phyloP scores from a whole-genome alignment of 1,284 basidiomycete species.

The Pseudozyma tsukubaensis region DNA sequence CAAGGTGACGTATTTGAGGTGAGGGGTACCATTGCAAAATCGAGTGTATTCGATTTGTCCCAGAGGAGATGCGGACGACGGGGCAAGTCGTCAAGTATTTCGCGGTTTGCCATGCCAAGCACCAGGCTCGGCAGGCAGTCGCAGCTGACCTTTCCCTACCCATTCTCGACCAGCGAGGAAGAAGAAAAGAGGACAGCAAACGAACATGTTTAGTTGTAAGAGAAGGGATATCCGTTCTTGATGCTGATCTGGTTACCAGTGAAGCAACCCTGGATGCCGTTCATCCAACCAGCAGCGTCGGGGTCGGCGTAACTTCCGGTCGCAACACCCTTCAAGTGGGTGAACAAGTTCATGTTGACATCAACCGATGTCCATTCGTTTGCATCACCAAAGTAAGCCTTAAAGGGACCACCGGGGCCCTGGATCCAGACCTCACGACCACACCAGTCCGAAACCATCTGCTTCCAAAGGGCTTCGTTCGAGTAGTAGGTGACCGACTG shows the following conservation, averaged over 20 bases:
- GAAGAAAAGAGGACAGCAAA: no score
- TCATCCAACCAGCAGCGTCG: slow-evolving; percentile 39
- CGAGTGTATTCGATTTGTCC: neutral
- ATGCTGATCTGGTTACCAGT: slow-evolving; percentile 32
- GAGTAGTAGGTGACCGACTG: slow-evolving; percentile 46
- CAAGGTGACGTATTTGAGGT: slow-evolving; percentile 11
- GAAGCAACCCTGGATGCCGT: slow-evolving; percentile 46
- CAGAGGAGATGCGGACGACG: neutral
- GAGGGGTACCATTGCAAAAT: no score
- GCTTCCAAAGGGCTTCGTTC: slow-evolving; percentile 34
- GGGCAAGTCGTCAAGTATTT: neutral
- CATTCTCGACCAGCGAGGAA: slow-evolving; percentile 19
- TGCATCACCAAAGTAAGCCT: slow-evolving; percentile 49
- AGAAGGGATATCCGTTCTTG: slow-evolving; percentile 38
- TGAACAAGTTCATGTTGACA: slow-evolving; percentile 47
- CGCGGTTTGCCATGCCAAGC: neutral
- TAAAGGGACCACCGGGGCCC: slow-evolving; percentile 42
- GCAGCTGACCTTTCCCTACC: neutral
- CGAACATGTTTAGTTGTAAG: slow-evolving; percentile 17
- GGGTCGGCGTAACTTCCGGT: slow-evolving; percentile 26
- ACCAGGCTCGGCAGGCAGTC: slow-evolving; percentile 8
- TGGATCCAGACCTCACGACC: slow-evolving; percentile 40
- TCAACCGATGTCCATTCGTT: slow-evolving; percentile 49
- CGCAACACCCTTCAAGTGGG: slow-evolving; percentile 39
- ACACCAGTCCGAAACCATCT: slow-evolving; percentile 44